A percentile compares a stretch with the other conserved stretches of the same genome.
These are phyloP conservation scores for Gynandropsis gynandra DNA, from an alignment of 345 rosid species.

Conservation along the genomic window DNA sequence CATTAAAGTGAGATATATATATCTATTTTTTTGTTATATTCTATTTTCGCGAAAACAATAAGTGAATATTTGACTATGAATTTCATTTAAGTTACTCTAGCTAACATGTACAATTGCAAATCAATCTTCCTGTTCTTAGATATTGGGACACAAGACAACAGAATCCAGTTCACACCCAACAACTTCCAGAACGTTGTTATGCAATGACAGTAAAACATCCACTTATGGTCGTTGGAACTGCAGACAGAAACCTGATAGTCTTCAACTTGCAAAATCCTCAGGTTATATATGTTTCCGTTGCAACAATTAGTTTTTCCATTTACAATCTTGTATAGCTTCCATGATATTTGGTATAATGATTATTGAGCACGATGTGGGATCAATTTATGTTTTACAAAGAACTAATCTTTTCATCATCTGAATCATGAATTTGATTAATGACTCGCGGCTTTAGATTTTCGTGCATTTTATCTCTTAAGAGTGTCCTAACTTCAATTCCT, in stretches of 20 bases:
- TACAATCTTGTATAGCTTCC: conserved; percentile 1
- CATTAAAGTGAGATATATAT: conserved; percentile 66
- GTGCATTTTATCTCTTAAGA: not conserved
- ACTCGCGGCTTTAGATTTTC: not conserved
- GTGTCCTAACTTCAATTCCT: conserved; percentile 3
- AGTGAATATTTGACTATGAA: not conserved
- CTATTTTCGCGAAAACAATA: not conserved
- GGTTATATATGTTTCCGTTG: conserved; percentile 31
- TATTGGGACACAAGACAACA: conserved; percentile 92
- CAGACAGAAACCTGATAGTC: conserved; percentile 82
- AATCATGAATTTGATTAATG: not conserved
- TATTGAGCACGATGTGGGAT: conserved; percentile 1
- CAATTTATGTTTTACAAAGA: conserved; percentile 7
- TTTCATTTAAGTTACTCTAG: not conserved
- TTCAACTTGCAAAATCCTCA: conserved; percentile 88
- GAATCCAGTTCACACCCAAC: conserved; percentile 86
- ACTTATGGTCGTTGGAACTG: conserved; percentile 96
- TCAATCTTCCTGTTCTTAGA: conserved; percentile 32
- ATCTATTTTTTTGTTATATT: conserved; percentile 1
- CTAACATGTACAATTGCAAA: not conserved
- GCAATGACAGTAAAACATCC: conserved; percentile 77
- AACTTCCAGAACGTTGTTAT: conserved; percentile 91
- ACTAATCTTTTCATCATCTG: not conserved
- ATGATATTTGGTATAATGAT: not conserved
- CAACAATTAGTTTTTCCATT: not conserved